These are phyloP conservation scores for Erythrophleum fordii DNA, from an alignment of 306 rosid species.

Conservation along the genomic window DNA sequence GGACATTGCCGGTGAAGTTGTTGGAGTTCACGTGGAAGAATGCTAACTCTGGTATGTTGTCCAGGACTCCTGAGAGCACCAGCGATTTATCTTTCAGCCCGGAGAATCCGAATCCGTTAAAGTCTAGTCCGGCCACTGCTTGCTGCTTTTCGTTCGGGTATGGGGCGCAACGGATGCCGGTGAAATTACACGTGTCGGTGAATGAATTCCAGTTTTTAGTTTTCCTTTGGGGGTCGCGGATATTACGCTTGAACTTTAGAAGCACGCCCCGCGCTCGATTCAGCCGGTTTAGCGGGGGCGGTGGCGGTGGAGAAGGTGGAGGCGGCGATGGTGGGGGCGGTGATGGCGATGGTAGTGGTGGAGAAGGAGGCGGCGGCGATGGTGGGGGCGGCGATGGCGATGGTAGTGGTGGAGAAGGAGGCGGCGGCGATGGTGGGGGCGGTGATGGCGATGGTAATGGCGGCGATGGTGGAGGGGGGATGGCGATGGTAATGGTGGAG, in stretches of 20 bases:
- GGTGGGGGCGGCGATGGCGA: background rate
- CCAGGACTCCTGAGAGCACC: slow-evolving; percentile 28
- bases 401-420: background rate
- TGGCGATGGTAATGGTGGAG: background rate
- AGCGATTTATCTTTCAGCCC: background rate
- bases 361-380: background rate
- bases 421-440: background rate
- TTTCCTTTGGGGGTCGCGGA: background rate
- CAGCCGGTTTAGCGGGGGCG: background rate
- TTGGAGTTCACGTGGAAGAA: slow-evolving; percentile 77
- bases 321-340: background rate
- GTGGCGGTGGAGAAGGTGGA: background rate
- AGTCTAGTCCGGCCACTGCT: slow-evolving; percentile 54
- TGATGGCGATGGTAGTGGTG: background rate
- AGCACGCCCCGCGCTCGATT: background rate
- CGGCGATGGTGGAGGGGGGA: background rate
- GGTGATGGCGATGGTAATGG: background rate
- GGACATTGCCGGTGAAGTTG: slow-evolving; percentile 48
- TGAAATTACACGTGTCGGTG: background rate
- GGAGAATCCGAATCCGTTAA: slow-evolving; percentile 38
- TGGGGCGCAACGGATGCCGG: slow-evolving; percentile 10
- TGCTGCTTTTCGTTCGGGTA: background rate
- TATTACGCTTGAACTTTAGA: background rate
- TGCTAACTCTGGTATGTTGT: slow-evolving; percentile 40
- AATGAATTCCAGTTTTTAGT: slow-evolving; percentile 11